Evolutionary conservation across 495 filamentous ascomycete species (phyloP).

Genomic region (Parmelia sp.): DNA sequence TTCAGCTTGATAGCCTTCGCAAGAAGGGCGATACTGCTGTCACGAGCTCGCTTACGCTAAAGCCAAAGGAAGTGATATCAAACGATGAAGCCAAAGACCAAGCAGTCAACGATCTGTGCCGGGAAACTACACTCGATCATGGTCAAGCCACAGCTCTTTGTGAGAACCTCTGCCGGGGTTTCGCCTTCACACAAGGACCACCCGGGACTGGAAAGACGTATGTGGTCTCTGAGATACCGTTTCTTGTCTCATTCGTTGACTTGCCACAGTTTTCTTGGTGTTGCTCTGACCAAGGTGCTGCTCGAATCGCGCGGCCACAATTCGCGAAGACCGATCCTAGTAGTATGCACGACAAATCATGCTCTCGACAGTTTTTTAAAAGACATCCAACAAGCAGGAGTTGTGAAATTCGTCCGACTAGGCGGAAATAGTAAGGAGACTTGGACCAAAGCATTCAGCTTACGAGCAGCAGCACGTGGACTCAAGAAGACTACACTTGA

Average conservation of each 20-base stretch:
- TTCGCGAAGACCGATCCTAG: slow-evolving; percentile 54
- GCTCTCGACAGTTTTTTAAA: slow-evolving; percentile 60
- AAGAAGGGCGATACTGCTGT: slow-evolving; percentile 21
- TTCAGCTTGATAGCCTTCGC: slow-evolving; percentile 37
- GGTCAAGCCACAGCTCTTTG: slow-evolving; percentile 53
- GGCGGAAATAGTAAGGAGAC: slow-evolving; percentile 51
- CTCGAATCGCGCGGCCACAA: slow-evolving; percentile 46
- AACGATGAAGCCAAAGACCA: neutral
- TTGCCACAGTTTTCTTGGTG: slow-evolving; percentile 24
- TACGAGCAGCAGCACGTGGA: slow-evolving; percentile 21
- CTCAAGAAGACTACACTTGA: slow-evolving; percentile 19
- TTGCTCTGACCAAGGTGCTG: slow-evolving; percentile 48
- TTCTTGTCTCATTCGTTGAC: neutral
- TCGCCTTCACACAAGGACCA: slow-evolving; percentile 66
- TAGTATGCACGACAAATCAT: slow-evolving; percentile 59
- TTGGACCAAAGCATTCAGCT: slow-evolving; percentile 22
- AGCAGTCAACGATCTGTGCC: slow-evolving; percentile 28
- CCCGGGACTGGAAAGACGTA: slow-evolving; percentile 65
- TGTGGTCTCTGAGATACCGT: neutral
- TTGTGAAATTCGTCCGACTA: slow-evolving; percentile 56
- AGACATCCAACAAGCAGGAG: slow-evolving; percentile 46
- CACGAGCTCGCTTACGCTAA: slow-evolving; percentile 29
- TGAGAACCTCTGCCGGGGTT: slow-evolving; percentile 43
- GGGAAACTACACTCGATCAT: slow-evolving; percentile 44
- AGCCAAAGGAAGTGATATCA: slow-evolving; percentile 15